A percentile compares a stretch with the other conserved stretches of the same genome.
Evolutionary conservation across 2,329 filamentous ascomycete genomes (phyloP).

Genomic region (Phialophora expanda): DNA sequence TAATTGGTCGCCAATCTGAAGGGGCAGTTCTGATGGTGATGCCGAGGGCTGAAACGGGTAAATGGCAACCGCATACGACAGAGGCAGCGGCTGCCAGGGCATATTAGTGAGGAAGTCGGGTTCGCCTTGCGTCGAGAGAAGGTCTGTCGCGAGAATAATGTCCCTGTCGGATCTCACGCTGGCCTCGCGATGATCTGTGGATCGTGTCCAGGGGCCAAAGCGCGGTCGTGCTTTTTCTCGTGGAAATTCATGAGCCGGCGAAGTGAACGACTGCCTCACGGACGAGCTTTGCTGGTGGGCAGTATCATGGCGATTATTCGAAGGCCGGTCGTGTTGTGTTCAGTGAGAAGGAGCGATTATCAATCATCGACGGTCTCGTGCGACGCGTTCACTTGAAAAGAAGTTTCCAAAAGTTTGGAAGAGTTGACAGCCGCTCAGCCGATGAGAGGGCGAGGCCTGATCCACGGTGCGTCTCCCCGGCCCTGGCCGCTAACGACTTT

Average conservation of each 20-base stretch:
- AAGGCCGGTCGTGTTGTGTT: neutral
- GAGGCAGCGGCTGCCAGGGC: conserved; percentile 97
- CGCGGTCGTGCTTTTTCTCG: conserved; percentile 15
- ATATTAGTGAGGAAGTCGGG: conserved; percentile 56
- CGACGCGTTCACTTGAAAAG: conserved; percentile 15
- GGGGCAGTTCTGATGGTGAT: conserved; percentile 85
- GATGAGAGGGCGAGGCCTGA: conserved; percentile 9
- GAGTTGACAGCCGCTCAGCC: conserved; percentile 2
- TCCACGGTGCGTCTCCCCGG: conserved; percentile 16
- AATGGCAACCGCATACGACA: conserved; percentile 96
- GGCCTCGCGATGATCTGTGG: conserved; percentile 30
- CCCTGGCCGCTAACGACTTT: conserved; percentile 16
- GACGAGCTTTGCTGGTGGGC: neutral
- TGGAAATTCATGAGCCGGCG: conserved; percentile 27
- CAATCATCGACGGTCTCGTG: neutral
- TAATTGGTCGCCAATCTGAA: conserved; percentile 96
- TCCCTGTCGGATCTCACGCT: conserved; percentile 21
- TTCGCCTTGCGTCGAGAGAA: conserved; percentile 2
- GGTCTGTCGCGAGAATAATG: conserved; percentile 14
- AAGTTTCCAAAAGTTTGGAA: conserved; percentile 10
- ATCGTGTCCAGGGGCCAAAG: conserved; percentile 33
- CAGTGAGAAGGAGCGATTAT: neutral
- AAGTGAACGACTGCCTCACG: neutral
- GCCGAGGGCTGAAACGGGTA: conserved; percentile 84
- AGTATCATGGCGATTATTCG: neutral